These are phyloP conservation scores for Solanum chacoense DNA, from an alignment of 305 asterid species.

Conservation along the genomic window DNA sequence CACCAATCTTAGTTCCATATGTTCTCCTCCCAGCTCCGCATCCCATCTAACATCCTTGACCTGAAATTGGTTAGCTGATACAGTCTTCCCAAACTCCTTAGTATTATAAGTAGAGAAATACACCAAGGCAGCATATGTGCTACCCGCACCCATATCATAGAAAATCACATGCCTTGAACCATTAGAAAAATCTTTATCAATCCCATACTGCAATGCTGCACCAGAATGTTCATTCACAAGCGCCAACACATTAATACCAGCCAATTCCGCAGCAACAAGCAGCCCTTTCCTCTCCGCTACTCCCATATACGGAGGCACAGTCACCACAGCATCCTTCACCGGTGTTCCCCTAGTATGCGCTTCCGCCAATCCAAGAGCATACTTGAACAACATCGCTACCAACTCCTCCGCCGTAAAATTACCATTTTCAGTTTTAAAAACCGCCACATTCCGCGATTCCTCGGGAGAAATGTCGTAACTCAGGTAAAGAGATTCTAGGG, in stretches of 20 bases:
- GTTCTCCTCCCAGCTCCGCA: conserved; percentile 89
- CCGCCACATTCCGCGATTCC: conserved; percentile 36
- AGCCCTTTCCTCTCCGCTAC: conserved; percentile 74
- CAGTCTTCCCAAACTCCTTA: conserved; percentile 82
- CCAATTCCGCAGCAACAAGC: conserved; percentile 82
- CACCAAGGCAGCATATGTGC: conserved; percentile 92
- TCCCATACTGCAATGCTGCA: conserved; percentile 95
- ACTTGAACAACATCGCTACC: conserved; percentile 81
- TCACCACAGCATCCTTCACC: conserved; percentile 79
- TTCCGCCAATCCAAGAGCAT: conserved; percentile 61
- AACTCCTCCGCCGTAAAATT: conserved; percentile 76
- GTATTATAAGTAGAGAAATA: conserved; percentile 80
- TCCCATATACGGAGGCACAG: conserved; percentile 86
- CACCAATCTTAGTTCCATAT: conserved; percentile 79
- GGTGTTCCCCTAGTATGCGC: conserved; percentile 42
- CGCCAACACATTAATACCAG: conserved; percentile 80
- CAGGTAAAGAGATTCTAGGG: conserved; percentile 36
- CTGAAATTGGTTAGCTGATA: conserved; percentile 87
- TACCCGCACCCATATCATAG: conserved; percentile 94
- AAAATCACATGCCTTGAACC: conserved; percentile 81
- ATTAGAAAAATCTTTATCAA: conserved; percentile 87
- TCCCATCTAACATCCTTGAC: conserved; percentile 97
- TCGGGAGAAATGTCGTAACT: conserved; percentile 39
- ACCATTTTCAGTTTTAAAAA: conserved; percentile 35
- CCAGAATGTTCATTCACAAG: conserved; percentile 90